Evolutionary conservation across 257 asterid species (phyloP), one percentile per base, ranked within the genome.

Genomic region (Leptodermis oblonga): DNA sequence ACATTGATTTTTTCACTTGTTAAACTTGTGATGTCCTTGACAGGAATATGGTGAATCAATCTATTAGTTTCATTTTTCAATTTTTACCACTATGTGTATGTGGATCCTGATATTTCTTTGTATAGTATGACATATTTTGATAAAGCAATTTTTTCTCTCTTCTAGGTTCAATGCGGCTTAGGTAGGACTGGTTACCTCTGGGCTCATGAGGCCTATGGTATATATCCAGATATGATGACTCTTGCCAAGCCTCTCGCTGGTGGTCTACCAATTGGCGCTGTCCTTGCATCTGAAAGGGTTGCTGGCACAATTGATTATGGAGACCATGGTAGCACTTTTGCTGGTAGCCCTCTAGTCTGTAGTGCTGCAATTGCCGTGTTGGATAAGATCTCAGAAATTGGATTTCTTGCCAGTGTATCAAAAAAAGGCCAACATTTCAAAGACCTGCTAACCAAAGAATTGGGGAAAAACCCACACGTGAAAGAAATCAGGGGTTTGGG

Each of bases 311-410:
- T 94, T 18, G 81, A 73, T 14, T 84, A 67, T 43, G 97, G 99
- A 53, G 99, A 94, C 73, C 99, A 94, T 5, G 99, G 97, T 64
- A 91, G 97, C 93, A 94, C 99, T 22, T 94, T 94, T n/a, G 99
- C 97, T 0, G 99, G 97, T 12, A 80, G 83, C 77, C 97, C 97
- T 59, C 96, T 94, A 20, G 92, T 94, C 17, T 94, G 99, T 79
- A 81, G 72, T 7, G 97, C 95, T 30, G 99, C 89, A 54, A 80
- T 85, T 8, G 73, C 90, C 4, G 97, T 89, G 12, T 79, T 89
- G 49, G 92, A 91, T 48, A 94, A 94, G 77, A 94, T 94, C 64
- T 85, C 96, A 5, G 65, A 71, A 22, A 90, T 93, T 0, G 65
- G 54, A 66, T 94, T 94, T 67, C 72, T 94, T 51, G 73, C 91